Percentiles rank a stretch among this genome's conserved stretches.
Conservation (phyloP, 2,329 filamentous ascomycete species). For the Sporothrix dimorphospora region DNA sequence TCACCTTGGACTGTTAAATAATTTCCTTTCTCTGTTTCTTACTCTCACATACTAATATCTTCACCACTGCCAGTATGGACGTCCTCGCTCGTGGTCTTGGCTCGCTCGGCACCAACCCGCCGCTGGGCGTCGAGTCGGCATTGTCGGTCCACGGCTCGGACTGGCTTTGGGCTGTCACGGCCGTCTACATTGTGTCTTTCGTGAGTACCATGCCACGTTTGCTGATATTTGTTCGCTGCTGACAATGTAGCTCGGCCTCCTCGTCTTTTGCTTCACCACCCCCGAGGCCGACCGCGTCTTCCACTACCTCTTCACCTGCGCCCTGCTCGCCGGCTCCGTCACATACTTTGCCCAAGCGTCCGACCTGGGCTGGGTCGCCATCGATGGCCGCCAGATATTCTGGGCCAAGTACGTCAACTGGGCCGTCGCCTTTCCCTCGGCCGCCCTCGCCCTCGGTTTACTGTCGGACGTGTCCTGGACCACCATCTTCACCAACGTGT, state of each 20-base stretch:
- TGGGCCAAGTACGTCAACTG: conserved; percentile 60
- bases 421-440: conserved; percentile 54
- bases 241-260: conserved; percentile 41
- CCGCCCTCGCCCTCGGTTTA: conserved; percentile 53
- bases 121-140: conserved; percentile 41
- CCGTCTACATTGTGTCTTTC: conserved; percentile 51
- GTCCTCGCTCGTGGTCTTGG: background rate
- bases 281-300: conserved; percentile 56
- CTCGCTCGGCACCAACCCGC: conserved; percentile 51
- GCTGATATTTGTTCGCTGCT: too few relatives aligned
- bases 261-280: conserved; percentile 47
- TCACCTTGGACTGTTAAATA: background rate
- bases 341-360: conserved; percentile 58
- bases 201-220: too few relatives aligned
- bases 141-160: conserved; percentile 53
- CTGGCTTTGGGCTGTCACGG: conserved; percentile 59
- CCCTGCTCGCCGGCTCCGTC: conserved; percentile 54
- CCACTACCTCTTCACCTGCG: conserved; percentile 58
- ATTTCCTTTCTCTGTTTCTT: too few relatives aligned
- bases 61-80: background rate
- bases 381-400: conserved; percentile 55
- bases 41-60: too few relatives aligned
- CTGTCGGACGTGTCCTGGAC: conserved; percentile 58
- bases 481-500: conserved; percentile 56
- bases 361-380: conserved; percentile 50